These are phyloP conservation scores for Piromyces finnis DNA, from an alignment of 192 early-diverging fungal genomes.

Conservation along the genomic window DNA sequence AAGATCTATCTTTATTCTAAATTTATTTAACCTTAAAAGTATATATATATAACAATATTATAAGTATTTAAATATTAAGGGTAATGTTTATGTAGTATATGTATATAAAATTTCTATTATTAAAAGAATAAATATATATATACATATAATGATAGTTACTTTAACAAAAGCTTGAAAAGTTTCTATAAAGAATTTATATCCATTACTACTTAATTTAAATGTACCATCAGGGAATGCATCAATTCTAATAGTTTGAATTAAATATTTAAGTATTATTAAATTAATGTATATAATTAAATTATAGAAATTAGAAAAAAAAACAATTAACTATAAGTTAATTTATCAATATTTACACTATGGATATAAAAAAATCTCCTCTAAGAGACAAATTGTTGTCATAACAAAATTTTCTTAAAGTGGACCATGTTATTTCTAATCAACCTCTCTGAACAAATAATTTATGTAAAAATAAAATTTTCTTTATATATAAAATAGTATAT, in stretches of 20 bases:
- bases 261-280: no score
- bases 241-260: conserved; percentile 36
- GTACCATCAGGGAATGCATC: conserved; percentile 79
- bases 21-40: no score
- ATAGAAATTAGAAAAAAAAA: background rate
- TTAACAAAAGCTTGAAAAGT: conserved; percentile 85
- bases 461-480: conserved; percentile 86
- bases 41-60: no score
- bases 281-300: no score
- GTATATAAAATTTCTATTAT: background rate
- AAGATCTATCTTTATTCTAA: conserved; percentile 87
- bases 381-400: conserved; percentile 88
- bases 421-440: conserved; percentile 95
- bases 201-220: conserved; percentile 80
- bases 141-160: no score
- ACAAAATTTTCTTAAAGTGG: conserved; percentile 83
- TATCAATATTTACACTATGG: conserved; percentile 46
- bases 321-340: no score
- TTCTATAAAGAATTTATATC: conserved; percentile 89
- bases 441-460: conserved; percentile 93
- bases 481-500: background rate
- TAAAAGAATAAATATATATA: no score
- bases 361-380: conserved; percentile 73
- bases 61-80: no score
- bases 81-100: no score